Conservation (phyloP, 2,329 filamentous ascomycete genomes). For the Setomelanomma holmii region DNA sequence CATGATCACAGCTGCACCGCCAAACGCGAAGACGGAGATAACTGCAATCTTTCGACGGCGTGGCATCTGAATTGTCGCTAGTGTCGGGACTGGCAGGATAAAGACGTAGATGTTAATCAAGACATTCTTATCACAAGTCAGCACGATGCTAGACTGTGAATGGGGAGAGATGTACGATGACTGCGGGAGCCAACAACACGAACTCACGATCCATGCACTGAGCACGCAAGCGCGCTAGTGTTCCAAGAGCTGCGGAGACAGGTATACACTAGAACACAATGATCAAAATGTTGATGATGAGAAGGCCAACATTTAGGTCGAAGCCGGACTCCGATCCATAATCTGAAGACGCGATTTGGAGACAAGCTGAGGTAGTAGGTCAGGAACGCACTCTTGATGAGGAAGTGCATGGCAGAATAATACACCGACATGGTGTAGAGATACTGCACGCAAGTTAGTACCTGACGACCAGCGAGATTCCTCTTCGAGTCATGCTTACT, state of each 20-base stretch:
- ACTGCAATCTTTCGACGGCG: slow-evolving; percentile 24
- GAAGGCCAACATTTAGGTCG: slow-evolving; percentile 30
- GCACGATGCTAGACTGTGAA: neutral
- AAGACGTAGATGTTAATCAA: slow-evolving; percentile 29
- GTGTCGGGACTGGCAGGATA: slow-evolving; percentile 25
- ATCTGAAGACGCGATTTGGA: slow-evolving; percentile 27
- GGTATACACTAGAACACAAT: slow-evolving; percentile 42
- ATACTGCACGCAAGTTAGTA: slow-evolving; percentile 4
- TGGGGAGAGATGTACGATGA: slow-evolving; percentile 15
- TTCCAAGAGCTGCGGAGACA: slow-evolving; percentile 35
- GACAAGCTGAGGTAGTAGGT: slow-evolving; percentile 45
- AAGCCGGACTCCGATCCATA: slow-evolving; percentile 32
- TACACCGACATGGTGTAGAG: slow-evolving; percentile 42
- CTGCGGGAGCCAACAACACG: slow-evolving; percentile 36
- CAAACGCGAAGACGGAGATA: slow-evolving; percentile 36
- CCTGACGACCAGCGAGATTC: neutral
- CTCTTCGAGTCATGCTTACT: neutral
- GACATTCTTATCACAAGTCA: slow-evolving; percentile 21
- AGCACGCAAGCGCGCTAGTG: slow-evolving; percentile 24
- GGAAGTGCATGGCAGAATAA: slow-evolving; percentile 41
- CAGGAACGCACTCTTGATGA: slow-evolving; percentile 44
- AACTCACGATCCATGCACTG: slow-evolving; percentile 32
- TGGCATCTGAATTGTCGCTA: slow-evolving; percentile 25
- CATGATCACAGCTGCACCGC: slow-evolving; percentile 33
- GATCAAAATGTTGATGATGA: slow-evolving; percentile 34